Evolutionary conservation across 768 basidiomycete species (phyloP).

Genomic region (Suillus subalutaceus): DNA sequence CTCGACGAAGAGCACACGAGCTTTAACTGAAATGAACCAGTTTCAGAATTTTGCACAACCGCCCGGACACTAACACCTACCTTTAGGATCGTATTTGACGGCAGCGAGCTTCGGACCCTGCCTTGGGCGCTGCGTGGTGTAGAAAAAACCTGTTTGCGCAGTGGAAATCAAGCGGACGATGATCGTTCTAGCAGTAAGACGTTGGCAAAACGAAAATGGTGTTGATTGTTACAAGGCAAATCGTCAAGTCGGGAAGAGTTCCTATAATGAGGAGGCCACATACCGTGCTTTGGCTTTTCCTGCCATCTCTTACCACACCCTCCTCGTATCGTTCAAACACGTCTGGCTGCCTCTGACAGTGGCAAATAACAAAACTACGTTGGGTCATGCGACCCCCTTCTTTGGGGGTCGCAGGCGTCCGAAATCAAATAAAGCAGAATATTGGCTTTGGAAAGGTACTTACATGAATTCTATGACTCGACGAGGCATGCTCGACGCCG

Average conservation of each 20-base stretch:
- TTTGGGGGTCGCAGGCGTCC: not conserved
- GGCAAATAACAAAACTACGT: not conserved
- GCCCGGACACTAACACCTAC: slow-evolving; percentile 45
- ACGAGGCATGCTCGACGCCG: not conserved
- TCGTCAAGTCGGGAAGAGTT: not conserved
- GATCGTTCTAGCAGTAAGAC: slow-evolving; percentile 57
- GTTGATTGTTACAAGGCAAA: not conserved
- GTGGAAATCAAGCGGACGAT: slow-evolving; percentile 90
- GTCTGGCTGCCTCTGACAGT: too few relatives aligned
- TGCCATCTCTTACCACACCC: slow-evolving; percentile 46
- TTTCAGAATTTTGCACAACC: slow-evolving; percentile 1
- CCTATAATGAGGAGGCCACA: not conserved
- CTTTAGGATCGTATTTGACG: slow-evolving; percentile 90
- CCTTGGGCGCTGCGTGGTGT: slow-evolving; percentile 78
- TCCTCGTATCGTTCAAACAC: not conserved
- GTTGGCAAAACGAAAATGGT: not conserved
- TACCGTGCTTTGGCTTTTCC: slow-evolving; percentile 61
- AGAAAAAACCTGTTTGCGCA: slow-evolving; percentile 91
- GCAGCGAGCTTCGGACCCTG: slow-evolving; percentile 78
- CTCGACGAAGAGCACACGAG: slow-evolving; percentile 78
- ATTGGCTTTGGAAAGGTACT: too few relatives aligned
- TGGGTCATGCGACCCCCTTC: not conserved
- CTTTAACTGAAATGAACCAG: slow-evolving; percentile 50
- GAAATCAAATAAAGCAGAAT: not conserved
- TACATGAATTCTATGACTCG: not conserved